phyloP scores from a whole-genome alignment of 116 monocot species.

The Cymodocea nodosa region DNA sequence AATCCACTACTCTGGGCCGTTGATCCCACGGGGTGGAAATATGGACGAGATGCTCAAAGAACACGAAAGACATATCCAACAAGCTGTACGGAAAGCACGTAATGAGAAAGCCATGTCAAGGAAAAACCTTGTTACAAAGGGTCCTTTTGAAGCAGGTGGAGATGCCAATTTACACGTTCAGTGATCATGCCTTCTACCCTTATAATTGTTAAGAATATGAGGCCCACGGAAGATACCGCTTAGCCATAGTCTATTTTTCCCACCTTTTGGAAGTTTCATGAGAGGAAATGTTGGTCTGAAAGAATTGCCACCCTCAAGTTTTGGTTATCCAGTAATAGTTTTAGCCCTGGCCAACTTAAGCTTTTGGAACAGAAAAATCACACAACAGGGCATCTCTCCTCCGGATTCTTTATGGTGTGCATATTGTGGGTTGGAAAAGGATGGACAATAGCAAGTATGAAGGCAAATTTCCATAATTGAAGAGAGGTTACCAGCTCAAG shows the following conservation, averaged over 20 bases:
- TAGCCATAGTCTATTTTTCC: neutral
- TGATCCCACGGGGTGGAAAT: conserved; percentile 68
- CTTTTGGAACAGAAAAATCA: too few species aligned
- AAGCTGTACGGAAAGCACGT: conserved; percentile 67
- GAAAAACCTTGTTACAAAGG: conserved; percentile 13
- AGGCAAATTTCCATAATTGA: too few species aligned
- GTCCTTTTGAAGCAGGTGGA: conserved; percentile 1
- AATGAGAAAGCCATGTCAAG: conserved; percentile 38
- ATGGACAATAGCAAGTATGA: too few species aligned
- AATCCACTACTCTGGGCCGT: conserved; percentile 72
- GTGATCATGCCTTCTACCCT: neutral
- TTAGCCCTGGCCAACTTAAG: too few species aligned
- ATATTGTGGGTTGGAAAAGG: too few species aligned
- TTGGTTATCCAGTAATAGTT: too few species aligned
- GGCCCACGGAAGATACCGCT: neutral
- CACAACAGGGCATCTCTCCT: too few species aligned
- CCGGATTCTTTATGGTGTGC: too few species aligned
- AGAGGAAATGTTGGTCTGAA: neutral
- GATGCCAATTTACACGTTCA: conserved; percentile 2
- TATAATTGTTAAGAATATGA: neutral
- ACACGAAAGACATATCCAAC: conserved; percentile 73
- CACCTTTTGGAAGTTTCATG: neutral
- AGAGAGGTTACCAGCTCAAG: too few species aligned
- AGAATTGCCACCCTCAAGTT: neutral
- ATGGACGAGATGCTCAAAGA: conserved; percentile 86